Evolutionary conservation across 1,284 basidiomycete genomes (phyloP).

Genomic region (Ceratobasidium theobromae): DNA sequence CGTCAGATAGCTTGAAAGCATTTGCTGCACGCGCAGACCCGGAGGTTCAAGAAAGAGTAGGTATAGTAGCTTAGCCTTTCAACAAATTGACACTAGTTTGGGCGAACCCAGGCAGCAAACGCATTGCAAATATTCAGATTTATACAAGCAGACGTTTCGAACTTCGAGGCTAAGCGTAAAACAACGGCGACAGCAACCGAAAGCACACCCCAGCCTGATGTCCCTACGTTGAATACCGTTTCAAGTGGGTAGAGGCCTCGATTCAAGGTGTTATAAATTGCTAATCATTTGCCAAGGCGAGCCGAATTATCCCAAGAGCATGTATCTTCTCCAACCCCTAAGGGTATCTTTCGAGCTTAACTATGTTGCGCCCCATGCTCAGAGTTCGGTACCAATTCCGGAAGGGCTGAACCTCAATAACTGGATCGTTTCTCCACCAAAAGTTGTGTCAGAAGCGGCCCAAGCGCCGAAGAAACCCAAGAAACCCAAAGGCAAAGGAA

Average conservation of each 20-base stretch:
- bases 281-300: slow-evolving; percentile 42
- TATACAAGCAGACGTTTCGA: slow-evolving; percentile 74
- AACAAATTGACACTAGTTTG: background rate
- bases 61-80: slow-evolving; percentile 40
- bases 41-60: slow-evolving; percentile 88
- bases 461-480: slow-evolving; percentile 38
- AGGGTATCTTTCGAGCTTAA: slow-evolving; percentile 82
- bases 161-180: slow-evolving; percentile 47
- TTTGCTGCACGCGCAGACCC: slow-evolving; percentile 60
- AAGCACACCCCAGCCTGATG: slow-evolving; percentile 41
- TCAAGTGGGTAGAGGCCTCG: background rate
- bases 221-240: slow-evolving; percentile 44
- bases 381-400: slow-evolving; percentile 77
- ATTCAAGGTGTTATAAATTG: background rate
- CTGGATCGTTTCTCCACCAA: slow-evolving; percentile 70
- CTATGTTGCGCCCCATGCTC: slow-evolving; percentile 78
- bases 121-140: slow-evolving; percentile 77
- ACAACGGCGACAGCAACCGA: background rate
- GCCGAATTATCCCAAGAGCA: slow-evolving; percentile 77
- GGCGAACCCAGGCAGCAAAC: slow-evolving; percentile 68
- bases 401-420: slow-evolving; percentile 82
- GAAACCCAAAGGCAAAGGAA: slow-evolving; percentile 37
- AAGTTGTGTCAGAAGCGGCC: slow-evolving; percentile 41
- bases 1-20: slow-evolving; percentile 56
- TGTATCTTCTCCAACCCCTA: slow-evolving; percentile 83